Conservation (phyloP, 2,329 filamentous ascomycete species). For the Apiospora kogelbergensis region DNA sequence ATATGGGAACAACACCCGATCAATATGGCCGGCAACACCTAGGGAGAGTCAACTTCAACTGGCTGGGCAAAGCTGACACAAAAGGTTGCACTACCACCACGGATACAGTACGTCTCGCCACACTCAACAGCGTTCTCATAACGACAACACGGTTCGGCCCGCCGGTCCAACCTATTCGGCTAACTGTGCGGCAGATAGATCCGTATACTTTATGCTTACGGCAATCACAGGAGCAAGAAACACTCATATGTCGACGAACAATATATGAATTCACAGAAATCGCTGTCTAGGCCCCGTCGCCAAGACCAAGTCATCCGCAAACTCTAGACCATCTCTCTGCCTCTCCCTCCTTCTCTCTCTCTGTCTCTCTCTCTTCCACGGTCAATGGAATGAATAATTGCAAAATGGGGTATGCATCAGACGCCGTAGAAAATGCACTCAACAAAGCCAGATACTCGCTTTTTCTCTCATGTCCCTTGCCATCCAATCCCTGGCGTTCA, state of each 20-base stretch:
- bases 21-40: not conserved
- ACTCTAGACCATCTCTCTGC: not conserved
- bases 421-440: slow-evolving; percentile 13
- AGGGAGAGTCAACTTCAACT: no score
- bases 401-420: slow-evolving; percentile 11
- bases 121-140: no score
- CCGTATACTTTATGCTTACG: no score
- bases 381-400: not conserved
- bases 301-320: not conserved
- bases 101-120: no score
- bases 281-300: not conserved
- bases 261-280: not conserved
- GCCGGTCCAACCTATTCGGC: no score
- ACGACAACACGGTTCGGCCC: no score
- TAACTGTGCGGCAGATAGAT: no score
- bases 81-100: no score
- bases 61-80: no score
- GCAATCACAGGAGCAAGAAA: no score
- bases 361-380: not conserved
- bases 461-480: not conserved
- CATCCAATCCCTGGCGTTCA: not conserved
- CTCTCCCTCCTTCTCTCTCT: not conserved
- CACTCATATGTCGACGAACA: no score
- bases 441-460: slow-evolving; percentile 8
- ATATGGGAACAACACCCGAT: no score